These are phyloP conservation scores for Brassica cretica DNA, from an alignment of 345 rosid genomes.

Conservation along the genomic window DNA sequence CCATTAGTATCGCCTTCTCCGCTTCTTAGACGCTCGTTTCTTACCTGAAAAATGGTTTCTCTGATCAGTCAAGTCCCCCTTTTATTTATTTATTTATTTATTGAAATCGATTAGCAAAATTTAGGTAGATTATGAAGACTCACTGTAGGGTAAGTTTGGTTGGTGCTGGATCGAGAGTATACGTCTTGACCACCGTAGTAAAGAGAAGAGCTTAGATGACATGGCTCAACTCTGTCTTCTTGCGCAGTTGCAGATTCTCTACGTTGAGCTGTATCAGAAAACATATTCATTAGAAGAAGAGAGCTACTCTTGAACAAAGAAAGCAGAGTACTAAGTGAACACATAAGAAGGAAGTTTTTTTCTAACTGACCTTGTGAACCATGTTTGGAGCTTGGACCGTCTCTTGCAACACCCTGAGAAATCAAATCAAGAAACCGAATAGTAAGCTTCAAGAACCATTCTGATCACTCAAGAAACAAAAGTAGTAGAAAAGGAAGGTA, in stretches of 20 bases:
- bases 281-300: constrained; percentile 6
- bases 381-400: constrained; percentile 49
- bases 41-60: constrained; percentile 11
- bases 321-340: neutral
- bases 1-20: constrained; percentile 62
- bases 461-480: neutral
- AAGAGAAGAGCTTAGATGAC: constrained; percentile 87
- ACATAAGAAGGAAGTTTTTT: constrained; percentile 1
- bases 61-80: constrained; percentile 1
- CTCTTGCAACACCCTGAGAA: constrained; percentile 57
- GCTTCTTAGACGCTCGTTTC: constrained; percentile 55
- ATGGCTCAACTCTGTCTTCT: constrained; percentile 43
- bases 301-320: constrained; percentile 2
- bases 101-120: neutral
- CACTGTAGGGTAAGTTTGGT: constrained; percentile 57
- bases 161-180: constrained; percentile 52
- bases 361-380: constrained; percentile 46
- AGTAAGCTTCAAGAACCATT: constrained; percentile 20
- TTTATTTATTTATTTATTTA: too few relatives aligned
- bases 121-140: constrained; percentile 38
- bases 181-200: constrained; percentile 93
- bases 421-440: neutral
- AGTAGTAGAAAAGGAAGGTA: neutral
- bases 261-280: constrained; percentile 38
- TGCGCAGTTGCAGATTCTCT: constrained; percentile 40